A percentile compares a stretch with the other conserved stretches of the same genome.
Conservation (phyloP, 371 early-diverging fungal species). For the Apophysomyces sp. region DNA sequence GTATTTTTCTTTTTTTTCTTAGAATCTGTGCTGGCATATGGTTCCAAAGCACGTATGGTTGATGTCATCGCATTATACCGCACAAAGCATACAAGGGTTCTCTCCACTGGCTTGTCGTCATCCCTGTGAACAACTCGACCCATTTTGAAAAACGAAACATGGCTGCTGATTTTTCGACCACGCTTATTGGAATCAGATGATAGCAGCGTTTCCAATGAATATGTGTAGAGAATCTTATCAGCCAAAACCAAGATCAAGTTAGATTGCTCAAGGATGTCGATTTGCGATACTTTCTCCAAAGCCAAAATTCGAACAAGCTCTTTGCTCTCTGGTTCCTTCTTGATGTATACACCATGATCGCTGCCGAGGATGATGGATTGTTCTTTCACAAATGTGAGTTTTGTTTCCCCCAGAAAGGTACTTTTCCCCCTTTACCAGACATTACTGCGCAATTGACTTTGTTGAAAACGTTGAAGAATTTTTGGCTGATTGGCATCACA, state of each 20-base stretch:
- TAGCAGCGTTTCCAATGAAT: conserved; percentile 68
- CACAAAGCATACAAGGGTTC: conserved; percentile 76
- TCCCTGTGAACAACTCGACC: conserved; percentile 69
- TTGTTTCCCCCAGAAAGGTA: neutral
- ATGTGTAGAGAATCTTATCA: conserved; percentile 79
- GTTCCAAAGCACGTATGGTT: conserved; percentile 79
- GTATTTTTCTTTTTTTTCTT: conserved; percentile 54
- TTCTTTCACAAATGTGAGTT: conserved; percentile 10
- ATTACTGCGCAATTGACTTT: conserved; percentile 26
- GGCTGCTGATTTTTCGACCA: conserved; percentile 71
- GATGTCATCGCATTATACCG: conserved; percentile 65
- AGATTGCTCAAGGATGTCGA: conserved; percentile 78
- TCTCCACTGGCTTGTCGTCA: conserved; percentile 61
- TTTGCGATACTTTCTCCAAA: conserved; percentile 82
- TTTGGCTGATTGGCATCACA: conserved; percentile 29
- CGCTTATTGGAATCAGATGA: conserved; percentile 49
- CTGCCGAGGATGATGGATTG: conserved; percentile 35
- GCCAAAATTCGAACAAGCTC: conserved; percentile 59
- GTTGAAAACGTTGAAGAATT: conserved; percentile 25
- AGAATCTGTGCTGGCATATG: conserved; percentile 50
- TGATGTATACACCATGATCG: conserved; percentile 49
- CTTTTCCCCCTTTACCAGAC: conserved; percentile 18
- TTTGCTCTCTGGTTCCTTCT: conserved; percentile 26
- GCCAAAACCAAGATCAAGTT: conserved; percentile 78
- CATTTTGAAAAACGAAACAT: conserved; percentile 88